Percentiles rank a stretch among this genome's conserved stretches.
These are phyloP conservation scores for Tuber magnatum DNA, from an alignment of 495 filamentous ascomycete species.

Conservation along the genomic window DNA sequence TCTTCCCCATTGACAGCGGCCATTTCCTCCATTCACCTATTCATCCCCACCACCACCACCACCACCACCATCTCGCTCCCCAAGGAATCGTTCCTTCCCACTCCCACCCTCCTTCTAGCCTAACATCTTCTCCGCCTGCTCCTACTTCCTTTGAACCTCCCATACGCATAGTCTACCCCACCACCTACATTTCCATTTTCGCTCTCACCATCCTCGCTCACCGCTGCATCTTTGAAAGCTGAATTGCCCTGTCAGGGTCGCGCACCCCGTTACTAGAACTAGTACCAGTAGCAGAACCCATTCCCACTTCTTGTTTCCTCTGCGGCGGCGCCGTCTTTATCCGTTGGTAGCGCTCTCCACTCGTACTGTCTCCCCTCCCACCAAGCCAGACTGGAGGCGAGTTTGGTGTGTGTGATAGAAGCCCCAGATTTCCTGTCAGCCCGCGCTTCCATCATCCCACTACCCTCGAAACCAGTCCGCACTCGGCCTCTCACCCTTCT, in stretches of 20 bases:
- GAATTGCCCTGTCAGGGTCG: neutral
- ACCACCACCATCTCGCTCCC: neutral
- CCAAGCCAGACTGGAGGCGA: neutral
- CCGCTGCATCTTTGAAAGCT: constrained; percentile 4
- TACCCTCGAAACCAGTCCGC: neutral
- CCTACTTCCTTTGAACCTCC: neutral
- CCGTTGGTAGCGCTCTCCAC: neutral
- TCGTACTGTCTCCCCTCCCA: neutral
- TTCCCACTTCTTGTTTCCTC: neutral
- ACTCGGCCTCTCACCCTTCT: neutral
- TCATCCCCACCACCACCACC: constrained; percentile 1
- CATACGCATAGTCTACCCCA: neutral
- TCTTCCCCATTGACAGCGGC: neutral
- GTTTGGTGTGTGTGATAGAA: constrained; percentile 6
- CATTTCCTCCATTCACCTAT: neutral
- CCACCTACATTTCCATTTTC: neutral
- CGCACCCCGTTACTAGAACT: neutral
- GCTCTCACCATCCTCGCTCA: neutral
- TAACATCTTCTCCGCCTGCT: neutral
- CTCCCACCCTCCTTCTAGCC: neutral
- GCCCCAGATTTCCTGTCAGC: neutral
- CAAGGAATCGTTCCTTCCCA: neutral
- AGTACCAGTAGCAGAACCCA: neutral
- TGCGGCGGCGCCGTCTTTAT: neutral
- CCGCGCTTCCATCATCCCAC: neutral